Evolutionary conservation across 331 rosid genomes (phyloP), one percentile per base, ranked within the genome.

Genomic region (Erythrophleum ivorense): DNA sequence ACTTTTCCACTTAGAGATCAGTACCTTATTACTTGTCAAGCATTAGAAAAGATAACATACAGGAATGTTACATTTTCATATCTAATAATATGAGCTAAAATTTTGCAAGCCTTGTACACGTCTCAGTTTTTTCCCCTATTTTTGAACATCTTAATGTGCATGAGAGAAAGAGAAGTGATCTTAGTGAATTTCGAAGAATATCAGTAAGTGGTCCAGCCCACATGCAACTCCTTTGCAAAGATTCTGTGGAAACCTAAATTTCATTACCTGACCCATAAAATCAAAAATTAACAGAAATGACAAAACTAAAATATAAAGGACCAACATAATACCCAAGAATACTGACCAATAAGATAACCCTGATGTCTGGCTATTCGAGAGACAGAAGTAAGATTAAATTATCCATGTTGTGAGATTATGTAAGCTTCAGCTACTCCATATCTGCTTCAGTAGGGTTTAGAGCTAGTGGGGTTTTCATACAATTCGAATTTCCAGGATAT

Each of bases 1-100:
- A 71, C 59, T 31, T 40, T 41, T 69, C 21, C 45, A 60, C 60
- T 55, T 48, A 70, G 63, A 58, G 29, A 49, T 72, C 65, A 80
- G 63, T 60, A 49, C 18, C 64, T 5, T 80, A 7, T 60, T 57
- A 34, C 46, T 36, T 5, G 36, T 31, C 77, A 71, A 21, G 16
- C 40, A 59, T 46, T 1, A 19, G 2, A 57, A 19, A 19, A 57
- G 60, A 9, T 2, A 24, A 31, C 18, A 62, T 58, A 21, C 67
- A 4, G 38, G 13, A 21, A 29, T 29, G 4, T 31, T 24, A 9
- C 65, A 59, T 24, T 59, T 59, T 9, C 14, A 59, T 59, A 24
- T 18, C 50, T 46, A 9, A 46, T 46, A 1, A 9, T 46, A 46
- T 10, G 13, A 46, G 50, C 50, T 46, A 46, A 46, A 9, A 46